Base-by-base conservation (phyloP, 106 monocot species). In the Dendrobium nobile region DNA sequence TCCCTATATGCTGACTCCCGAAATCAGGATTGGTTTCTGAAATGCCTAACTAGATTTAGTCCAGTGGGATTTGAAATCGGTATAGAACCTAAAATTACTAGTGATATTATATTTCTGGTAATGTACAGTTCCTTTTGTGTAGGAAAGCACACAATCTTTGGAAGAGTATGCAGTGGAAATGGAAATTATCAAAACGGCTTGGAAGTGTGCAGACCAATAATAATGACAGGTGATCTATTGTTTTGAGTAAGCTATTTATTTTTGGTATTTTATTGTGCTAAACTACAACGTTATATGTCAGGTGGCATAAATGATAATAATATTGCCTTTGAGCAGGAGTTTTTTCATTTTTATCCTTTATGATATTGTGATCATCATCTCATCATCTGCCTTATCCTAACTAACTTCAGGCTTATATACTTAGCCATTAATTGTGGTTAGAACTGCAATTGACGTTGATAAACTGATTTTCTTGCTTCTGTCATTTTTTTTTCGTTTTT, bases 201-300 rank as follows among this genome's bases (percentile, higher is more conserved):
- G 93, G 95, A 78, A 95, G 95, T 87, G 89, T 95, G 68, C 95
- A 95, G 75, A 95, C 95, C n/a, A 89, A 95, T 83, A 95, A 91
- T 72, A 93, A 79, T 81, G 95, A 95, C 54, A 91, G 93, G 95
- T 95, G 82, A 44, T 10, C 44, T 24, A 2, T 1, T 72, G 26
- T 17, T 37, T 1, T 47, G 42, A 19, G 6, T 15, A 51, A 13
- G 51, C 10, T 51, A 15, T 55, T 67, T 37, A 37, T 37, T 42
- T 80, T 65, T 6, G 9, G 9, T 15, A 70, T 37, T 4, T 70
- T 37, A 0, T 70, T 70, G 1, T 37, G 61, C 8, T 4, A n/a
- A 61, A 58, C 58, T 8, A 13, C 15, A 51, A 22, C n/a, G 19
- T 0, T 61, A 61, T 22, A n/a, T 61, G 0, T 22, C 24, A 19